Evolutionary conservation across 139 green algal species (phyloP).

Genomic region (Dunaliella sp.): DNA sequence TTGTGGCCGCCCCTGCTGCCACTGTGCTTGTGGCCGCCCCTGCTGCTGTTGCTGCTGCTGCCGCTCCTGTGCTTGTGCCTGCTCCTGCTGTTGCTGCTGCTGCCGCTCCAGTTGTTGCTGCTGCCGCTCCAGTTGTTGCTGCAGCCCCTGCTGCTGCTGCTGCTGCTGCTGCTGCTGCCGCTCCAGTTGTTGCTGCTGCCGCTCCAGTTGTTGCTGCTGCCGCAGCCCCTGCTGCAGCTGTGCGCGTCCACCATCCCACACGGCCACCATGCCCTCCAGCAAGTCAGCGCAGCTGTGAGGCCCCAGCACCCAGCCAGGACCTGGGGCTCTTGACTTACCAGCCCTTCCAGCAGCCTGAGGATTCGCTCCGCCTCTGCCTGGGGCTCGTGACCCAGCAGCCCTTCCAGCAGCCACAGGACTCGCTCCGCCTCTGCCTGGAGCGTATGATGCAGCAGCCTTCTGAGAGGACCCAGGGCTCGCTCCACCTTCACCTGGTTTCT

Average conservation of each 20-base stretch:
- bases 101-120: neutral
- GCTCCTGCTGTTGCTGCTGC: neutral
- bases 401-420: no score
- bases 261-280: neutral
- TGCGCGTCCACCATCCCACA: neutral
- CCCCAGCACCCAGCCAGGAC: neutral
- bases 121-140: neutral
- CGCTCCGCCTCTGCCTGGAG: no score
- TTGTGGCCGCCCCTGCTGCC: neutral
- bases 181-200: neutral
- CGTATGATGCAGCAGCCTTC: no score
- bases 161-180: neutral
- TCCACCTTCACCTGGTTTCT: neutral
- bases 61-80: neutral
- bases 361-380: neutral
- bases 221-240: slow-evolving; percentile 18
- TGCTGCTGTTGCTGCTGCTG: neutral
- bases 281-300: neutral
- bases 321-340: no score
- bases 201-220: neutral
- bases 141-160: slow-evolving; percentile 17
- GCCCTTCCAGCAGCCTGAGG: no score
- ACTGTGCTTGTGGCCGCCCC: neutral
- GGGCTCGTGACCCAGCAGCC: no score
- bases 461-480: neutral